Evolutionary conservation across 768 basidiomycete genomes (phyloP), one percentile per base, ranked within the genome.

Genomic region (Panaeolus papilionaceus): DNA sequence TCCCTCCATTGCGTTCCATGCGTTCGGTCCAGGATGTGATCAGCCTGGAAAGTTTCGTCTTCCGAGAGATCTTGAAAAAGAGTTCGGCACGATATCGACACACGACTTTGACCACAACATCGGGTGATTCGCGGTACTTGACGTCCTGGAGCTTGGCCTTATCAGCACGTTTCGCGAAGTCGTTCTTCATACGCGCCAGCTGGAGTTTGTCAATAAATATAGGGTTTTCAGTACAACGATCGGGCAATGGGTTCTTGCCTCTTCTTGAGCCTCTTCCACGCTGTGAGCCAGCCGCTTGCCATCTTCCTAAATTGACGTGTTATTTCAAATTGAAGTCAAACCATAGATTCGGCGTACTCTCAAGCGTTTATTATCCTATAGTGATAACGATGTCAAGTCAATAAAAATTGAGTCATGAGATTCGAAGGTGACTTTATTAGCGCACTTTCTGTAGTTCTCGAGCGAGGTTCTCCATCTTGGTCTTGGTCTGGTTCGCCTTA

Each of bases 41-140:
- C 66, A 95, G 83, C 65, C 91, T 86, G 65, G 90, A 89, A 39
- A 96, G 83, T 75, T 94, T 95, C 33, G 92, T 94, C 79, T 95
- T 95, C 76, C 94, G 91, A 9, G 92, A 93, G 71, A 96, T 93
- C 79, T 94, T 95, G 87, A 96, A 96, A 82, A 93, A 94, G 47
- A 96, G 85, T 73, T 96, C 94, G 4, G 94, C 93, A 54, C 94
- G 92, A 76, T 95, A 95, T 72, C 91, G 90, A 78, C 94, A 95
- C 62, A 92, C 83, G 70, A 96, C 93, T 76, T 94, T 95, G 79
- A 95, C 89, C 63, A 95, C 90, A 68, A 95, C 93, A 75, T 96
- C 92, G n/a, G 92, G 92, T 84, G 88, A 89, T 78, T 94, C 93
- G 66, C 90, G 89, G 74, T 89, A 93, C 78, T 94, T 94, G 72